phyloP scores from a whole-genome alignment of 2,329 filamentous ascomycete genomes.

The Byssochlamys sp. region DNA sequence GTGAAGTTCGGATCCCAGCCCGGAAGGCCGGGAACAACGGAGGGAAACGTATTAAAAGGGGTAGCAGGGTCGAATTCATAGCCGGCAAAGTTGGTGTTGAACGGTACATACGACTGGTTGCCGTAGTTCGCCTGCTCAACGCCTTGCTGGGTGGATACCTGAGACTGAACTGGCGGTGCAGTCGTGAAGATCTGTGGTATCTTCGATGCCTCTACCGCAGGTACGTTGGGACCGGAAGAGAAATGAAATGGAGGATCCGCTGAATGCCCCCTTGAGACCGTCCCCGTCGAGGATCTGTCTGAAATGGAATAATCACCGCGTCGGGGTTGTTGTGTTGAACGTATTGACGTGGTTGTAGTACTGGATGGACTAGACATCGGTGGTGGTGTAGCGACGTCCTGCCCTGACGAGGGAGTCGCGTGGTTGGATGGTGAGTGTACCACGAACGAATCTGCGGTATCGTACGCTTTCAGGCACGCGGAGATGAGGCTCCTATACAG shows the following conservation, averaged over 20 bases:
- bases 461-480: conserved; percentile 81
- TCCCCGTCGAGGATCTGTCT: conserved; percentile 15
- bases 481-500: conserved; percentile 78
- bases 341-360: conserved; percentile 25
- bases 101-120: conserved; percentile 12
- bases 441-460: conserved; percentile 47
- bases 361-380: conserved; percentile 33
- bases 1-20: conserved; percentile 35
- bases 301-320: conserved; percentile 16
- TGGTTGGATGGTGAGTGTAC: conserved; percentile 39
- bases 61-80: conserved; percentile 28
- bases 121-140: conserved; percentile 8
- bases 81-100: conserved; percentile 15
- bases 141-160: conserved; percentile 6
- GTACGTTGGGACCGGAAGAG: conserved; percentile 12
- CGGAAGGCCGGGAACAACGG: conserved; percentile 29
- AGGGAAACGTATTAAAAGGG: conserved; percentile 32
- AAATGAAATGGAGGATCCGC: conserved; percentile 21
- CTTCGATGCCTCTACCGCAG: conserved; percentile 15
- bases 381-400: conserved; percentile 31
- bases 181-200: conserved; percentile 9
- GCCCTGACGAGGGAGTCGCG: conserved; percentile 31
- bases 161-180: conserved; percentile 4
- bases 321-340: conserved; percentile 22
- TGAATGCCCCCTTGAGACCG: conserved; percentile 26